phyloP scores from a whole-genome alignment of 495 filamentous ascomycete species.

The Astrothelium subdiscretum region DNA sequence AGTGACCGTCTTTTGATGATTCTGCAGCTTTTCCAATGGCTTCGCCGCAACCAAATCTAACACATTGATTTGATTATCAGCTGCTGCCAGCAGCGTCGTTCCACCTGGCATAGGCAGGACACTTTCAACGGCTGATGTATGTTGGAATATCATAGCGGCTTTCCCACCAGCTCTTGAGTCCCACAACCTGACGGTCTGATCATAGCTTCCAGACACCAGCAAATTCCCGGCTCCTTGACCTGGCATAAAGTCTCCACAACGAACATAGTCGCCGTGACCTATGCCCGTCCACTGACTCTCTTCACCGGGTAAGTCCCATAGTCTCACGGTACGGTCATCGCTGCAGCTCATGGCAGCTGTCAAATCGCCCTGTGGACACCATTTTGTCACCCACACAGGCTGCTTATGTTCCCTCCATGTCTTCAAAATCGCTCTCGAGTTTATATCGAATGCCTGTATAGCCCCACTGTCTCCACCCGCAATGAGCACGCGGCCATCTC shows the following conservation, averaged over 20 bases:
- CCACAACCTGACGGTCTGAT: constrained; percentile 87
- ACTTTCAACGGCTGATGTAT: constrained; percentile 72
- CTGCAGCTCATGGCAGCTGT: constrained; percentile 73
- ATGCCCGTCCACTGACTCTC: constrained; percentile 60
- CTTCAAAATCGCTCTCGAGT: constrained; percentile 79
- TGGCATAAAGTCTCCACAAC: constrained; percentile 75
- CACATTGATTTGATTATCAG: constrained; percentile 83
- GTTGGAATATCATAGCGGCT: constrained; percentile 83
- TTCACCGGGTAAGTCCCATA: constrained; percentile 87
- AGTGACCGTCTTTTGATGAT: constrained; percentile 96
- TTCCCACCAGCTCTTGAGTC: constrained; percentile 58
- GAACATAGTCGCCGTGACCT: constrained; percentile 90
- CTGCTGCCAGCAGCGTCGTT: constrained; percentile 72
- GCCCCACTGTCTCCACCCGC: constrained; percentile 82
- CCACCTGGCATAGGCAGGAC: constrained; percentile 76
- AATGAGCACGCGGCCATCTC: constrained; percentile 78
- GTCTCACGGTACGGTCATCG: constrained; percentile 81
- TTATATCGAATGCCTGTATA: constrained; percentile 90
- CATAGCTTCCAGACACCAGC: constrained; percentile 82
- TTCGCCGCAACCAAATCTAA: constrained; percentile 87
- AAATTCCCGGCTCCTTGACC: constrained; percentile 55
- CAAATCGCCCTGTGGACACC: constrained; percentile 64
- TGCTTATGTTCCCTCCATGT: constrained; percentile 95
- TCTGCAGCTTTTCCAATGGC: constrained; percentile 71
- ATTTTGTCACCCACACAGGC: constrained; percentile 83